phyloP scores from a whole-genome alignment of 2,329 filamentous ascomycete genomes.

The Colletotrichum sp. region DNA sequence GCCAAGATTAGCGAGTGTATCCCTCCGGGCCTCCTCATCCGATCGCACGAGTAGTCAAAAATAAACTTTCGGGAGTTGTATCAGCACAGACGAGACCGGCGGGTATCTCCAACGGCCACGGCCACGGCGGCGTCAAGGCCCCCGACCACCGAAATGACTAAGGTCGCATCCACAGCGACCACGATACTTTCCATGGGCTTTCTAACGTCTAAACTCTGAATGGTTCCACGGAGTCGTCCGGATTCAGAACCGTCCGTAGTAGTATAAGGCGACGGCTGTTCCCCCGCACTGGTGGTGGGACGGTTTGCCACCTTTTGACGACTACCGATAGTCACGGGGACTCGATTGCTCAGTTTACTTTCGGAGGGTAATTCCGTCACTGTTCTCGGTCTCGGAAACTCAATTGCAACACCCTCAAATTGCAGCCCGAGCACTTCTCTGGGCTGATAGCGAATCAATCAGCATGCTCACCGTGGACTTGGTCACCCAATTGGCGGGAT shows the following conservation, averaged over 20 bases:
- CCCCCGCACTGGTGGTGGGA: neutral
- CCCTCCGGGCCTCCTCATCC: neutral
- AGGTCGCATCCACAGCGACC: neutral
- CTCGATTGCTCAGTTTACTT: neutral
- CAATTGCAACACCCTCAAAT: rapidly evolving
- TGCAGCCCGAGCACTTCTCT: neutral
- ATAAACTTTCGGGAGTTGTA: neutral
- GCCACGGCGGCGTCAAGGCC: neutral
- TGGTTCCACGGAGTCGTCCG: neutral
- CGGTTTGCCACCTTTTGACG: neutral
- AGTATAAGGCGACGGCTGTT: neutral
- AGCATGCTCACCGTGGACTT: neutral
- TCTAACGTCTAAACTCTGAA: neutral
- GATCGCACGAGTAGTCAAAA: neutral
- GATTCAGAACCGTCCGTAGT: neutral
- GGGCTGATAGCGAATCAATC: neutral
- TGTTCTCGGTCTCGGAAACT: neutral
- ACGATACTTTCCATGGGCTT: neutral
- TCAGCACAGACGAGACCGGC: neutral
- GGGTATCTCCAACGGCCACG: neutral
- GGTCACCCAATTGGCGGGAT: neutral
- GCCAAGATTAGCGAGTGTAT: neutral
- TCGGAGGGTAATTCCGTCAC: neutral
- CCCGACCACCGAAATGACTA: neutral
- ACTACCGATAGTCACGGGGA: neutral